Evolutionary conservation across 1,139 yeast genomes (phyloP).

Genomic region (Candida labiduridarum): DNA sequence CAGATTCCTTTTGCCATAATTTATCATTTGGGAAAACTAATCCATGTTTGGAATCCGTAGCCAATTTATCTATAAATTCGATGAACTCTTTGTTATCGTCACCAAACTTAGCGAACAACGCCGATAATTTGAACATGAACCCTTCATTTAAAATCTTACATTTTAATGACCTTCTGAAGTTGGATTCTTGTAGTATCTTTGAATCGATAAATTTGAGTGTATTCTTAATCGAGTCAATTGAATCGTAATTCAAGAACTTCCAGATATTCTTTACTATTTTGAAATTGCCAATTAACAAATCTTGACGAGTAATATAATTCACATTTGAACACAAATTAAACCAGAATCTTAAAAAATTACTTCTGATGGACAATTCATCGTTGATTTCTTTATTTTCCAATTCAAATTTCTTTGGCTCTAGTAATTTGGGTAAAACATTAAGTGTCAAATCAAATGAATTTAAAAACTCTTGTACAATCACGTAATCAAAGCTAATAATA

Average conservation of each 20-base stretch:
- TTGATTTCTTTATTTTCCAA: conserved; percentile 29
- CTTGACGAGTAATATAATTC: conserved; percentile 60
- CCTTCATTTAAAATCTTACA: conserved; percentile 80
- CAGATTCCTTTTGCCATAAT: conserved; percentile 46
- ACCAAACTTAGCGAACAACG: conserved; percentile 43
- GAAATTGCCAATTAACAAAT: conserved; percentile 56
- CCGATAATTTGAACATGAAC: conserved; percentile 60
- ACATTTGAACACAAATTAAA: conserved; percentile 50
- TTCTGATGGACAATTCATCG: conserved; percentile 50
- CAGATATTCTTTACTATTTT: conserved; percentile 66
- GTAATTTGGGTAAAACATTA: conserved; percentile 61
- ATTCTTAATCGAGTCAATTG: conserved; percentile 38
- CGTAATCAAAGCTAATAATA: conserved; percentile 53
- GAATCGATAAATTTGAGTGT: conserved; percentile 53
- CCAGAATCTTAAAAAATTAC: conserved; percentile 64
- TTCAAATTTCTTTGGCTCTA: conserved; percentile 56
- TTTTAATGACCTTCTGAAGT: conserved; percentile 69
- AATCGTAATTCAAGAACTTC: conserved; percentile 64
- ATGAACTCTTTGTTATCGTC: conserved; percentile 30
- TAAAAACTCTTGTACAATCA: conserved; percentile 57
- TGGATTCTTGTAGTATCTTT: conserved; percentile 58
- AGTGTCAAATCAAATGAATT: conserved; percentile 70
- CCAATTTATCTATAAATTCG: conserved; percentile 51
- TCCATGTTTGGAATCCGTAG: conserved; percentile 59
- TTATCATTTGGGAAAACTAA: conserved; percentile 63